Conservation (phyloP, 345 rosid species). For the Bretschneidera sinensis region DNA sequence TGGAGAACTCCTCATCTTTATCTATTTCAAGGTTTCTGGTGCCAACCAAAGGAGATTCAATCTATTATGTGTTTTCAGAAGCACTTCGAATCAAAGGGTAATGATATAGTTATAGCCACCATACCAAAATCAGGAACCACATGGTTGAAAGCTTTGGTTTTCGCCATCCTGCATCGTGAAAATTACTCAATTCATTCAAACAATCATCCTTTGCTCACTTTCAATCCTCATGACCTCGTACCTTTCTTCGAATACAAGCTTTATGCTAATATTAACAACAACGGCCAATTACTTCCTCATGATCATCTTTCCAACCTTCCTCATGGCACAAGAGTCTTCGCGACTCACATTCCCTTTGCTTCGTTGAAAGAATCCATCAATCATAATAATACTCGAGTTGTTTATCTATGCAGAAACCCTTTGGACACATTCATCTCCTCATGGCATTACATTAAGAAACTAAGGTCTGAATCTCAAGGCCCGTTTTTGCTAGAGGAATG, state of each 20-base stretch:
- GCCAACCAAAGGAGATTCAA: constrained; percentile 55
- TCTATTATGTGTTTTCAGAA: constrained; percentile 42
- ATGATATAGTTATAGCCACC: constrained; percentile 39
- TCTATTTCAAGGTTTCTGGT: constrained; percentile 67
- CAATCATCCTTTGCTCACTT: constrained; percentile 37
- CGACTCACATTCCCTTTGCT: constrained; percentile 40
- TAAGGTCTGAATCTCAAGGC: constrained; percentile 18
- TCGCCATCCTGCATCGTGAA: constrained; percentile 32
- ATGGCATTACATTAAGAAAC: constrained; percentile 33
- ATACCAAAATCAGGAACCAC: constrained; percentile 62
- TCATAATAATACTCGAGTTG: constrained; percentile 25
- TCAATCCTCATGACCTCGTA: constrained; percentile 55
- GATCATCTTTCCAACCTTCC: constrained; percentile 29
- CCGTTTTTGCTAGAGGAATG: constrained; percentile 35
- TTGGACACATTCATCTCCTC: constrained; percentile 46
- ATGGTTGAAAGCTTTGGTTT: constrained; percentile 48
- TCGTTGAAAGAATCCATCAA: constrained; percentile 26
- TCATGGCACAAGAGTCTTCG: constrained; percentile 40
- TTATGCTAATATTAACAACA: too few species aligned
- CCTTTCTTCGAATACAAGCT: constrained; percentile 55
- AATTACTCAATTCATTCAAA: neutral
- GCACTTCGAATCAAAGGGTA: constrained; percentile 26
- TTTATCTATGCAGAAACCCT: constrained; percentile 48
- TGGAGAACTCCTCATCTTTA: constrained; percentile 65
- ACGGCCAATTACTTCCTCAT: constrained; percentile 34